phyloP scores from a whole-genome alignment of 2,329 filamentous ascomycete species.

The Penicillium aurantiogriseum region DNA sequence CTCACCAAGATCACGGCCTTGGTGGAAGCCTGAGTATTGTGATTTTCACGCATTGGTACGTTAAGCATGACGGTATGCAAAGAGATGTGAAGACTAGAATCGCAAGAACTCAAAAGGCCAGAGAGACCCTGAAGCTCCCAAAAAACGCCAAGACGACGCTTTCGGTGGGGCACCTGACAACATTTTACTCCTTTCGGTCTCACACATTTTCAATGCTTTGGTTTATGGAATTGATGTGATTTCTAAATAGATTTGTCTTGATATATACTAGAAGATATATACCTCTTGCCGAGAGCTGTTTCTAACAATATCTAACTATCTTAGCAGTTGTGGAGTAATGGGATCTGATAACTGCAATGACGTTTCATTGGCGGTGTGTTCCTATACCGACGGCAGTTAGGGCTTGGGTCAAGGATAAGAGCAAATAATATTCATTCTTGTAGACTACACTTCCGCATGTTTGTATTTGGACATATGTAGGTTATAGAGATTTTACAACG shows the following conservation, averaged over 20 bases:
- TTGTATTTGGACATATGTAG: no score
- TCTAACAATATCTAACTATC: neutral
- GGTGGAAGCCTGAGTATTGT: constrained; percentile 59
- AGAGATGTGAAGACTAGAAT: neutral
- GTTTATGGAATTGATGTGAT: neutral
- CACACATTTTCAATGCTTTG: neutral
- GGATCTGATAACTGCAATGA: neutral
- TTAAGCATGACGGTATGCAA: constrained; percentile 42
- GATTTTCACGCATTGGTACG: constrained; percentile 45
- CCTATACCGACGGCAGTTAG: neutral
- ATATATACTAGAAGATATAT: neutral
- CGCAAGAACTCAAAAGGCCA: constrained; percentile 1
- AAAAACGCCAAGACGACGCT: constrained; percentile 24
- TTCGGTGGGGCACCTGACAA: constrained; percentile 28
- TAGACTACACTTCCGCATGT: no score
- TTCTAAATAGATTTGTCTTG: neutral
- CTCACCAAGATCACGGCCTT: constrained; percentile 93
- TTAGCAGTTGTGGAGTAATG: neutral
- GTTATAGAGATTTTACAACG: no score
- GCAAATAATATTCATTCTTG: neutral
- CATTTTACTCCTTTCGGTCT: constrained; percentile 9
- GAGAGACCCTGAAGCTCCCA: constrained; percentile 15
- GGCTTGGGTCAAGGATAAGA: neutral
- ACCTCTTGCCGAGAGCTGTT: neutral
- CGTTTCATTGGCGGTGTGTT: neutral